Evolutionary conservation across 2,329 filamentous ascomycete species (phyloP), one percentile per base, ranked within the genome.

Genomic region (Colletotrichum sp.): DNA sequence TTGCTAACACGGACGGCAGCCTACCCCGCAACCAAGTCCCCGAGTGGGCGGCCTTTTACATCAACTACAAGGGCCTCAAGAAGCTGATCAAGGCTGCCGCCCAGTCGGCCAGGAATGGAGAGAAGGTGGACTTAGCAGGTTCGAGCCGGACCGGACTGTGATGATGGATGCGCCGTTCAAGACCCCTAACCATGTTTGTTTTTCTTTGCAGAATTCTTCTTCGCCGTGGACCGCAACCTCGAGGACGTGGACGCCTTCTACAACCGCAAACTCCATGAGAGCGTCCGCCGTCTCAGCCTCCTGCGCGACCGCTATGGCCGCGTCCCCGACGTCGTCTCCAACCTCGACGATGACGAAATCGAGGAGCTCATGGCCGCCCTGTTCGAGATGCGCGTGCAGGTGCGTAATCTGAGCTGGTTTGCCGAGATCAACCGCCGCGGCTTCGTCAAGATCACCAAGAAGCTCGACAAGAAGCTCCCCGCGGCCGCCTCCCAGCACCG

Each of bases 371-470:
- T 97, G 87, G 95, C 94, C 43, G 96, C 96, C 43, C 88, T 99
- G 66, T 90, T 98, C 36, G 97, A 99, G 85, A 89, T 98, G 75
- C 92, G 97, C 73, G 94, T 93, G 68, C 95, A 97, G 82, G 86
- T 98, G 78, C 91, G 97, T 75, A 98, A 98, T 81, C 88, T 99
- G 68, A 95, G 98, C 84, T 98, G 96, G 96, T 99, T 98, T 83
- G 96, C 96, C 65, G 96, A 98, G 85, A 96, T 98, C 81, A 99
- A 99, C 84, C 92, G 96, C 68, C 91, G 95, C 78, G 97, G 97
- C 3, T 99, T 99, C 81, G 92, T 97, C 83, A 99, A 99, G 87
- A 99, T 99, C 84, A 98, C 97, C 67, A 99, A 99, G 88, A 99
- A 99, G 86, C 88, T 98, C 61, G 97, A 99, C 86, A 99, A 99